Base-by-base conservation (phyloP, 805 yeast genomes). In the Komagataella kurtzmanii region DNA sequence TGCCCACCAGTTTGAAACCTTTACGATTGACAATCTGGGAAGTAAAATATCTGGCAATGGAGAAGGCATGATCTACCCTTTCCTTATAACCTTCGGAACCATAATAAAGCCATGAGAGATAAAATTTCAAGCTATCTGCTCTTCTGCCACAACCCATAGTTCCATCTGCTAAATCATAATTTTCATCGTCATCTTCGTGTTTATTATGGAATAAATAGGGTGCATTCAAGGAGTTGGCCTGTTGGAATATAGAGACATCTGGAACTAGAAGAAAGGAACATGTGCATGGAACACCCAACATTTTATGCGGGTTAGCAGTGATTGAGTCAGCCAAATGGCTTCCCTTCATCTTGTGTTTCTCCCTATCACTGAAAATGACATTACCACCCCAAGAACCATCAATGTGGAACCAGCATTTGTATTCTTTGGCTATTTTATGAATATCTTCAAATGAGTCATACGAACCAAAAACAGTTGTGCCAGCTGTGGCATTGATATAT, bases 361-460 rank as follows among this genome's bases (percentile, higher is more conserved):
- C 77, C 8, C 56, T 67, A 0, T 63, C 57, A 46, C 88, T 80
- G 67, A 87, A 88, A 0, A 85, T 73, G 7, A 84, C 81, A 58
- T 88, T 88, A 7, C 91, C 96, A 40, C 96, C 96, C 95, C 95
- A 86, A 6, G 93, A 85, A 1, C 93, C 96, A 65, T 87, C 96
- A 45, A 87, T 77, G 63, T 87, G 96, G 61, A 85, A 76, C 91
- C 95, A 88, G 6, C 79, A 50, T n/a, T 72, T 64, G 63, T 81
- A 61, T 52, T 71, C 70, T 52, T 75, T 68, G 14, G 89, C 79
- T 2, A 87, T 62, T 1, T 53, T 59, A 1, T 81, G 65, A 43
- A 88, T 79, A 46, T 74, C 75, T 23, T 61, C 71, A 58, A 87
- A 73, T 18, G 83, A 80, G 59, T 87, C 96, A 63, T 74, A 88